These are phyloP conservation scores for Setaria viridis DNA, from an alignment of 202 grass and related monocot species.

Conservation along the genomic window DNA sequence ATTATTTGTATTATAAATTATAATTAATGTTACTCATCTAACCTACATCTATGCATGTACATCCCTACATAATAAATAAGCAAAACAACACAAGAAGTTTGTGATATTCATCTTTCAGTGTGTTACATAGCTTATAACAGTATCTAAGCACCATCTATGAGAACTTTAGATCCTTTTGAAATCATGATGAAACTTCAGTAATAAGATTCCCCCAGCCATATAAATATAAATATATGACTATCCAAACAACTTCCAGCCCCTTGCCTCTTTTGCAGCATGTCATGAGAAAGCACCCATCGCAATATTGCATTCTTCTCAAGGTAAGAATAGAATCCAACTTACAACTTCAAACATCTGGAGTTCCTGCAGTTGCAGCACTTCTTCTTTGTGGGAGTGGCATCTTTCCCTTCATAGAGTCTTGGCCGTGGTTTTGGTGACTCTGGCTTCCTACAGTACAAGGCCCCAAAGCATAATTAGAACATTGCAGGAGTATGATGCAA, in stretches of 20 bases:
- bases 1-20: constrained; percentile 5
- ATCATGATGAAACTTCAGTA: constrained; percentile 14
- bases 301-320: constrained; percentile 25
- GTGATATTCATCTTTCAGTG: background rate
- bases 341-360: constrained; percentile 98
- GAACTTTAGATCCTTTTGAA: constrained; percentile 17
- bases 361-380: constrained; percentile 95
- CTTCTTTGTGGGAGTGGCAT: constrained; percentile 88
- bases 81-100: background rate
- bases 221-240: constrained; percentile 24
- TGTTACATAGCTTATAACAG: constrained; percentile 20
- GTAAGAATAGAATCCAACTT: constrained; percentile 49
- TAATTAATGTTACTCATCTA: constrained; percentile 18
- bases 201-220: constrained; percentile 9
- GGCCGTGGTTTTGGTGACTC: constrained; percentile 76
- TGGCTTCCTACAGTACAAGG: constrained; percentile 69
- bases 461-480: constrained; percentile 45
- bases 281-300: background rate
- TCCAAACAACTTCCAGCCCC: background rate
- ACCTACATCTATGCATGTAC: constrained; percentile 2
- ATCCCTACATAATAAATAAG: background rate
- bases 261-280: constrained; percentile 11
- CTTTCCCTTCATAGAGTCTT: constrained; percentile 73
- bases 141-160: background rate
- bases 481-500: constrained; percentile 11